Evolutionary conservation across 2,329 filamentous ascomycete genomes (phyloP), one percentile per base, ranked within the genome.

Genomic region (Fusarium annulatum): DNA sequence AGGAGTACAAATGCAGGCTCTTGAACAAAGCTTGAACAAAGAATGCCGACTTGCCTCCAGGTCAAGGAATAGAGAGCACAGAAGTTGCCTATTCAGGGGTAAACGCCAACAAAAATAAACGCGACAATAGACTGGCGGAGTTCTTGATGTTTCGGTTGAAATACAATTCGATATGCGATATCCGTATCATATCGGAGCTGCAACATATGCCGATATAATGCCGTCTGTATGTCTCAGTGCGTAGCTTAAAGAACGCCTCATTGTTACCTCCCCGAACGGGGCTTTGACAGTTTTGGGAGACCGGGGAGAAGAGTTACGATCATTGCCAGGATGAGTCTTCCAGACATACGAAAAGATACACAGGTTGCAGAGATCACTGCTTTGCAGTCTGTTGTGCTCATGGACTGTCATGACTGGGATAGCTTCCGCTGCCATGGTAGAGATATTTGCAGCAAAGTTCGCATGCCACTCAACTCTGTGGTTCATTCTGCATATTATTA

Each of bases 351-450:
- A 85, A 82, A 9, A 85, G 78, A 58, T 89, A 89, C 0, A 84
- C 88, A 69, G 93, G 91, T 77, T 93, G 89, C 4, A 94, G 76
- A 80, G 30, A 93, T 79, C 21, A 90, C 89, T 3, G 91, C 93
- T 81, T 94, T 94, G 39, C 92, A 92, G 72, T 92, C 92, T 60
- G 92, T 90, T 11, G 92, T 92, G 71, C 88, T 3, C 26, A 9
- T 18, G 7, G 42, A 16, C 3, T 15, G 5, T 9, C 18, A 51
- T 12, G 23, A 26, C 36, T 28, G 33, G 33, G 43, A 2, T n/a
- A 28, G 28, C 34, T 58, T 52, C 58, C 45, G 34, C 45, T 23
- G 19, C 10, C 19, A 18, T 46, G 18, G 28, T 34, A 23, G 38
- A 56, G 18, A 56, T 36, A 10, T 26, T 21, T 26, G 12, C 30